A percentile compares a stretch with the other conserved stretches of the same genome.
phyloP scores from a whole-genome alignment of 106 monocot genomes.

The Phalaenopsis equestris region DNA sequence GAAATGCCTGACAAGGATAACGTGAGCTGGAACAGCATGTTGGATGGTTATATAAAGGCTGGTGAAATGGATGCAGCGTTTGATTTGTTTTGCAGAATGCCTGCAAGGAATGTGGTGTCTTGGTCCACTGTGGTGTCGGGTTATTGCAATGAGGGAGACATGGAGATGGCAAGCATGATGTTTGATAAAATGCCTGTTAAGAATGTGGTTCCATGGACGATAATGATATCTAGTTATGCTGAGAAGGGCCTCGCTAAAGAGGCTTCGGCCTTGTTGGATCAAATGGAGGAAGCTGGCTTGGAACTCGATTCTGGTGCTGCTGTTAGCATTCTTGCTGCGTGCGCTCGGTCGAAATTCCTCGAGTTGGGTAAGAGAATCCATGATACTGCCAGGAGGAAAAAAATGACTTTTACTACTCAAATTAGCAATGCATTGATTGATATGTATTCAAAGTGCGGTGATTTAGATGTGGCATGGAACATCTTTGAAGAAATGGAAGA shows the following conservation, averaged over 20 bases:
- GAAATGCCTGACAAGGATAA: slow-evolving; percentile 56
- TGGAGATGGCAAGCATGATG: slow-evolving; percentile 68
- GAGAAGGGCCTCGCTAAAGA: slow-evolving; percentile 44
- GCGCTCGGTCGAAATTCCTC: slow-evolving; percentile 62
- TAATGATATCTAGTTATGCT: slow-evolving; percentile 75
- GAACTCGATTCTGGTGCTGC: slow-evolving; percentile 37
- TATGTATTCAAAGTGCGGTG: slow-evolving; percentile 84
- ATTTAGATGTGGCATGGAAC: slow-evolving; percentile 37
- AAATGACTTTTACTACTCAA: slow-evolving; percentile 22
- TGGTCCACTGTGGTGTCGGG: slow-evolving; percentile 70
- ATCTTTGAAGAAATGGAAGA: slow-evolving; percentile 39
- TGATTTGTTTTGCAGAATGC: slow-evolving; percentile 49
- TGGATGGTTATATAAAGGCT: slow-evolving; percentile 50
- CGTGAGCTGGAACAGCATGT: slow-evolving; percentile 60
- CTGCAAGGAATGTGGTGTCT: slow-evolving; percentile 65
- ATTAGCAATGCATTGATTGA: slow-evolving; percentile 71
- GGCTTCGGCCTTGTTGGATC: slow-evolving; percentile 41
- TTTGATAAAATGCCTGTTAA: slow-evolving; percentile 77
- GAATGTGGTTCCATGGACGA: slow-evolving; percentile 85
- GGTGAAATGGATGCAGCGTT: slow-evolving; percentile 65
- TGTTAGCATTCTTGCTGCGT: slow-evolving; percentile 57
- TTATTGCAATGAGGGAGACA: slow-evolving; percentile 58
- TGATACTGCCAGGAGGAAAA: slow-evolving; percentile 21
- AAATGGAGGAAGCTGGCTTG: slow-evolving; percentile 50
- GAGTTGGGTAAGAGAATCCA: slow-evolving; percentile 58